A percentile compares a stretch with the other conserved stretches of the same genome.
phyloP scores from a whole-genome alignment of 306 rosid genomes.

The Echinosophora koreensis region DNA sequence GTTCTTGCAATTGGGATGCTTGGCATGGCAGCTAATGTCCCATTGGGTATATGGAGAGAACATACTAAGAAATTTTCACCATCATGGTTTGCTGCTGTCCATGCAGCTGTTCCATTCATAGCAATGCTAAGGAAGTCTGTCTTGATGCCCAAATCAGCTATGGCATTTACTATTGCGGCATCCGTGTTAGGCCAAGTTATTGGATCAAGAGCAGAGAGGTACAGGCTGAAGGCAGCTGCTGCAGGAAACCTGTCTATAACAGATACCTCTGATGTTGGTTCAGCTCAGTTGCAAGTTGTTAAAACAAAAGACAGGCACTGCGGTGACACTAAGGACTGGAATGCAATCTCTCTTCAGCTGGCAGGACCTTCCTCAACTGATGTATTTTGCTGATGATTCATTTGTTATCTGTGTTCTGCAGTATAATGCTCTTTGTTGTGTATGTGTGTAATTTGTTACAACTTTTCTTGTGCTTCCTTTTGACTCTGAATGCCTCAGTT shows the following conservation, averaged over 20 bases:
- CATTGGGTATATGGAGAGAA: constrained; percentile 96
- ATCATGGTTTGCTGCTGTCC: constrained; percentile 94
- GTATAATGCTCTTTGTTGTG: constrained; percentile 45
- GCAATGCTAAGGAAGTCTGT: constrained; percentile 92
- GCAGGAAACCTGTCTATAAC: constrained; percentile 52
- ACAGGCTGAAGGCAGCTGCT: constrained; percentile 67
- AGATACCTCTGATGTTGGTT: constrained; percentile 51
- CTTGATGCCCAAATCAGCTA: constrained; percentile 94
- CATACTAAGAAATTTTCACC: constrained; percentile 95
- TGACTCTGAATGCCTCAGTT: constrained; percentile 45
- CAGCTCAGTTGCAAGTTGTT: constrained; percentile 55
- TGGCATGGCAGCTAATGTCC: constrained; percentile 98
- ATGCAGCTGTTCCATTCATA: constrained; percentile 98
- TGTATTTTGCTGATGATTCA: constrained; percentile 63
- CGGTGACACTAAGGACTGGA: constrained; percentile 66
- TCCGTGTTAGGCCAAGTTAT: constrained; percentile 89
- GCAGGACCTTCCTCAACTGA: constrained; percentile 68
- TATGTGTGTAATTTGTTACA: constrained; percentile 45
- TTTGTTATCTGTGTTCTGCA: constrained; percentile 47
- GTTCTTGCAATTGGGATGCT: constrained; percentile 87
- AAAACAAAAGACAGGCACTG: constrained; percentile 63
- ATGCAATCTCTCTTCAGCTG: constrained; percentile 67
- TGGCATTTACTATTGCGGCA: constrained; percentile 98
- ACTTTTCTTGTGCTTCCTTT: constrained; percentile 16
- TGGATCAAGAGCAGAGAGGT: constrained; percentile 95